Percentiles rank a stretch among this genome's conserved stretches.
Evolutionary conservation across 345 rosid species (phyloP).

Genomic region (Moringa oleifera): DNA sequence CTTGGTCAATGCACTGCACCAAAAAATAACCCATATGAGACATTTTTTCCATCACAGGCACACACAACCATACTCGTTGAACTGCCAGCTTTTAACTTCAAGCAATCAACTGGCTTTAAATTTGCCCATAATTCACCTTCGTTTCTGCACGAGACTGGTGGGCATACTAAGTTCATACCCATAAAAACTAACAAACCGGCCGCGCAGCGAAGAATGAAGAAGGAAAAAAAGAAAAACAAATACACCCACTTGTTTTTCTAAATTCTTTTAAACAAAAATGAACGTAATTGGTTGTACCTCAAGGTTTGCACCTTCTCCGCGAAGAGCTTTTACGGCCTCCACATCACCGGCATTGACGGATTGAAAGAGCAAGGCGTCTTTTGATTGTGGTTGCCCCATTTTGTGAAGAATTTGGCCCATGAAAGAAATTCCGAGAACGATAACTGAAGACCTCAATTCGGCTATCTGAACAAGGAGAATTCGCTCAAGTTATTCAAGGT

Average conservation of each 20-base stretch:
- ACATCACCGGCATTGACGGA: constrained; percentile 27
- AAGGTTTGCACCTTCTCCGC: constrained; percentile 31
- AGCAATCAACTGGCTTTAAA: not conserved
- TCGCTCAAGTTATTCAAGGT: too few relatives aligned
- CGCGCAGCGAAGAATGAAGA: too few relatives aligned
- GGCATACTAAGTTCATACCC: too few relatives aligned
- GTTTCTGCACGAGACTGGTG: too few relatives aligned
- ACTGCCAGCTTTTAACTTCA: not conserved
- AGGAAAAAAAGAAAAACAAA: too few relatives aligned
- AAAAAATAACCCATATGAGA: constrained; percentile 12
- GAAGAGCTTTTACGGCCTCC: constrained; percentile 28
- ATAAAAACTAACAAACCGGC: too few relatives aligned
- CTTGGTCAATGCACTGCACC: constrained; percentile 85
- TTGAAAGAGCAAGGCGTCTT: constrained; percentile 33
- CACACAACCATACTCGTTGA: not conserved
- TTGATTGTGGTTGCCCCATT: constrained; percentile 31
- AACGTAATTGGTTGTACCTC: constrained; percentile 26
- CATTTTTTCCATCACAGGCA: too few relatives aligned
- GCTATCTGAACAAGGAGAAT: too few relatives aligned
- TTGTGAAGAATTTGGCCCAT: too few relatives aligned
- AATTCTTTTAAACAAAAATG: too few relatives aligned
- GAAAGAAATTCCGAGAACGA: not conserved
- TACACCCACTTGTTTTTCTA: too few relatives aligned
- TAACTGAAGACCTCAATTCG: too few relatives aligned
- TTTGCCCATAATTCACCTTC: not conserved